phyloP scores from a whole-genome alignment of 2,329 filamentous ascomycete species.

The Penicillium hesseltinei region DNA sequence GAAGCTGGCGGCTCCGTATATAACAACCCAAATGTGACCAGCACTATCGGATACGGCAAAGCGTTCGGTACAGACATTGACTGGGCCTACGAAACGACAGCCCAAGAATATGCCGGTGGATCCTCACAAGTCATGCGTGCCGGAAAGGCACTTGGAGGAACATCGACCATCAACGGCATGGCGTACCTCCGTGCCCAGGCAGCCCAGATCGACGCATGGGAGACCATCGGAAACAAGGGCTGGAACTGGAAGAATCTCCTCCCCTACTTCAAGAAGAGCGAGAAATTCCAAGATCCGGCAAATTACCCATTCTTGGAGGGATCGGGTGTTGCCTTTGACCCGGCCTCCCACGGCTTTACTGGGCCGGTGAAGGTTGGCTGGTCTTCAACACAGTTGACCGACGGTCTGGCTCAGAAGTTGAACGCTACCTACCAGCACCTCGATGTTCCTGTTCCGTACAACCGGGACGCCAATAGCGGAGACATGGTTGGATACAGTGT shows the following conservation, averaged over 20 bases:
- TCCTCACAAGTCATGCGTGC: constrained; percentile 32
- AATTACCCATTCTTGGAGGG: constrained; percentile 17
- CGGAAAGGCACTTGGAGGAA: constrained; percentile 46
- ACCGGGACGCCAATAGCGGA: constrained; percentile 45
- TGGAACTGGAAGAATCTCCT: constrained; percentile 34
- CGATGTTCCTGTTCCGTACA: constrained; percentile 36
- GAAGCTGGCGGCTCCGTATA: constrained; percentile 30
- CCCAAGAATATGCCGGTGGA: constrained; percentile 39
- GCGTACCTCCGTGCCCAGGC: constrained; percentile 37
- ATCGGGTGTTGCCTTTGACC: constrained; percentile 26
- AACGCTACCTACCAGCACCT: constrained; percentile 30
- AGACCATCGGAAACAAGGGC: constrained; percentile 28
- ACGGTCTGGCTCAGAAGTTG: constrained; percentile 19
- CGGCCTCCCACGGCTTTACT: constrained; percentile 25
- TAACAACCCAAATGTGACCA: constrained; percentile 31
- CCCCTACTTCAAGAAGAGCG: constrained; percentile 32
- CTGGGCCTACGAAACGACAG: constrained; percentile 41
- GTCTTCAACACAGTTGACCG: constrained; percentile 17
- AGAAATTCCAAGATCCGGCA: constrained; percentile 24
- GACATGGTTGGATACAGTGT: constrained; percentile 45
- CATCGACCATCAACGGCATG: constrained; percentile 46
- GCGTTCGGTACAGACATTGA: constrained; percentile 39
- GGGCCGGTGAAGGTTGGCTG: constrained; percentile 32
- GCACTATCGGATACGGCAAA: constrained; percentile 21
- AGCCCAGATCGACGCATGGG: constrained; percentile 40